Base-by-base conservation (phyloP, 2,329 filamentous ascomycete species). In the Hysterium pulicare region DNA sequence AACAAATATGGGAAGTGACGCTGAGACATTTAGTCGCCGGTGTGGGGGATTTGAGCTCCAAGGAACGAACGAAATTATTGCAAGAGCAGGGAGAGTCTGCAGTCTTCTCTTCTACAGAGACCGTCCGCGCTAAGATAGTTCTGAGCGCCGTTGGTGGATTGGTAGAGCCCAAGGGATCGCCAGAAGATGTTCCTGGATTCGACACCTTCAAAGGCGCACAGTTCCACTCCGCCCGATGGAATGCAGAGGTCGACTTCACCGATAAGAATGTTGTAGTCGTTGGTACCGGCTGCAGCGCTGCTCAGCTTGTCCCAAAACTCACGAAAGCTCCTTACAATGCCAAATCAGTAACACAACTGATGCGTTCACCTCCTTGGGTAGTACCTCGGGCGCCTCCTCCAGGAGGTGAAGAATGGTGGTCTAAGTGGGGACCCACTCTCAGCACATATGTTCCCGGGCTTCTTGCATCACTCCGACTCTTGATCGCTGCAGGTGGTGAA, bases 341-440 rank as follows among this genome's bases (percentile, higher is more conserved):
- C 23, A 79, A 74, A 53, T 75, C 74, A 5, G 72, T 82, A n/a
- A 80, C 77, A 1, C 79, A 82, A 48, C 48, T 82, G 5, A 78
- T 82, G 75, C 66, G 77, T 13, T 75, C 75, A 11, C 75, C 78
- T 9, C 78, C 78, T 1, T 81, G 78, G 77, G 72, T 79, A 1
- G 66, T 72, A 3, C 71, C 75, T 2, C 61, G 65, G 34, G 8
- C 56, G 1, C 36, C 59, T 3, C 59, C 70, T 8, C 71, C 71
- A 1, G 53, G 62, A 1, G 63, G 62, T 1, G 58, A 71, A 3
- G 62, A 69, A 17, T 61, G 53, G 34, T 80, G 71, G 68, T 64
- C 71, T 40, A 71, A 71, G 54, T 75, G 72, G 58, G 62, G 67
- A 3, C 69, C 75, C 1, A 63, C 54, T 15, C 20, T 82, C 1